Percentiles rank a stretch among this genome's conserved stretches.
These are phyloP conservation scores for Auriculariales sp. DNA, from an alignment of 768 basidiomycete species.

Conservation along the genomic window DNA sequence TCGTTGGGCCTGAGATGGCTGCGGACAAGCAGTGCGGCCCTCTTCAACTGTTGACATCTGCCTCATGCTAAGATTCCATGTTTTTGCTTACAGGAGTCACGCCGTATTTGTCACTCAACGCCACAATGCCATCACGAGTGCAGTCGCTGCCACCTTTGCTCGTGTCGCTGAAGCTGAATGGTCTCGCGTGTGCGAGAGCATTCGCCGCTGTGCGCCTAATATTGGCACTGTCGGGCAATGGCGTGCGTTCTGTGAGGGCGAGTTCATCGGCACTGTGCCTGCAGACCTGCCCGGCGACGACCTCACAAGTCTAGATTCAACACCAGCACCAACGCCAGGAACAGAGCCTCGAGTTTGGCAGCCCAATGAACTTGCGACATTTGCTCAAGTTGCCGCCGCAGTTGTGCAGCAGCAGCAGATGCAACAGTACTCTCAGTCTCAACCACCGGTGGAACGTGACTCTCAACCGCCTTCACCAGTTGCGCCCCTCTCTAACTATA, in stretches of 20 bases:
- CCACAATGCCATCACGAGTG: conserved; percentile 42
- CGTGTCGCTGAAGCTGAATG: conserved; percentile 72
- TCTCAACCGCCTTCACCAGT: background rate
- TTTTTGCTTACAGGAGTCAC: conserved; percentile 42
- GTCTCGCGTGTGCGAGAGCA: conserved; percentile 54
- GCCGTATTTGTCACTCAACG: conserved; percentile 43
- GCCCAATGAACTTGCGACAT: too few relatives aligned
- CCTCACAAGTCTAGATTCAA: too few relatives aligned
- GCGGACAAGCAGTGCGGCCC: conserved; percentile 61
- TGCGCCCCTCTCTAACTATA: background rate
- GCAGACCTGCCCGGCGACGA: conserved; percentile 14
- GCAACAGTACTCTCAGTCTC: background rate
- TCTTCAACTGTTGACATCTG: background rate
- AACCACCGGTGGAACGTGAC: background rate
- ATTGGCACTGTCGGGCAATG: conserved; percentile 63
- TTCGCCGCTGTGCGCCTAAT: conserved; percentile 48
- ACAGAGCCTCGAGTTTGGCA: too few relatives aligned
- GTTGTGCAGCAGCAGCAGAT: too few relatives aligned
- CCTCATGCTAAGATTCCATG: background rate
- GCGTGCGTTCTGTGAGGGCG: conserved; percentile 61
- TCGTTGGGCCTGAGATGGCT: conserved; percentile 62
- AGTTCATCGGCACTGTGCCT: conserved; percentile 38
- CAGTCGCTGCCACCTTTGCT: conserved; percentile 47
- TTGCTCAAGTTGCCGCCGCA: too few relatives aligned
- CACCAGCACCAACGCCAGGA: too few relatives aligned